Conservation (phyloP, 2,329 filamentous ascomycete genomes). For the Diaporthe eres region DNA sequence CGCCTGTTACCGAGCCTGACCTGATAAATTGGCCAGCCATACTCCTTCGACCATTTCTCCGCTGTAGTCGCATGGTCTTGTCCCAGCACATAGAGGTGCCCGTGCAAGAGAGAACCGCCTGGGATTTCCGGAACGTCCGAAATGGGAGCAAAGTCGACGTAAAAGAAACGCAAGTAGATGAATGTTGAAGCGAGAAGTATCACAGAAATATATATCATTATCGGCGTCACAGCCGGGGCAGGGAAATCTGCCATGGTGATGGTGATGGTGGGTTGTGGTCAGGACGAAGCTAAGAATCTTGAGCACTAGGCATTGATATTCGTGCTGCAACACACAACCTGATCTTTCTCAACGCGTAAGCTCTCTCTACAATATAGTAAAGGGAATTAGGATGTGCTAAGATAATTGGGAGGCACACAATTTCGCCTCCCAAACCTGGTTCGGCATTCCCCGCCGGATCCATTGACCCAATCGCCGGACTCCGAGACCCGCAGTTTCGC, state of each 20-base stretch:
- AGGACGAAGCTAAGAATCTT: not conserved
- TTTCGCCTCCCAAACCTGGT: not conserved
- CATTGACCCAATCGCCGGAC: not conserved
- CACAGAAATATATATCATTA: not conserved
- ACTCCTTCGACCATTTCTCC: conserved; percentile 17
- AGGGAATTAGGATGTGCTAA: not conserved
- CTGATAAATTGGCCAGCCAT: conserved; percentile 35
- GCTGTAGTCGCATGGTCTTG: conserved; percentile 31
- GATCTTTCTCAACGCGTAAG: not conserved
- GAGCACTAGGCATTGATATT: not conserved
- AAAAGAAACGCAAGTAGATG: conserved; percentile 26
- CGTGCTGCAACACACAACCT: not conserved
- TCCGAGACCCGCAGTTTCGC: conserved; percentile 16
- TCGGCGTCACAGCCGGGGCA: too few species aligned
- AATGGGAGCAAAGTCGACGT: conserved; percentile 25
- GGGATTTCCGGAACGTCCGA: conserved; percentile 17
- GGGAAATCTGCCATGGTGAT: conserved; percentile 3
- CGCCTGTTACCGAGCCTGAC: conserved; percentile 32
- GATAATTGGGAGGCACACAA: not conserved
- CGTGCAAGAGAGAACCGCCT: conserved; percentile 26
- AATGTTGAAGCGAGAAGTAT: not conserved
- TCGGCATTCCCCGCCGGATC: conserved; percentile 4
- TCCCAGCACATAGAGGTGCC: conserved; percentile 33
- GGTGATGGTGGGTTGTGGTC: not conserved
- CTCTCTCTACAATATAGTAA: not conserved